Percentiles rank a stretch among this genome's conserved stretches.
Evolutionary conservation across 1,284 basidiomycete genomes (phyloP).

Genomic region (Naganishia cerealis): DNA sequence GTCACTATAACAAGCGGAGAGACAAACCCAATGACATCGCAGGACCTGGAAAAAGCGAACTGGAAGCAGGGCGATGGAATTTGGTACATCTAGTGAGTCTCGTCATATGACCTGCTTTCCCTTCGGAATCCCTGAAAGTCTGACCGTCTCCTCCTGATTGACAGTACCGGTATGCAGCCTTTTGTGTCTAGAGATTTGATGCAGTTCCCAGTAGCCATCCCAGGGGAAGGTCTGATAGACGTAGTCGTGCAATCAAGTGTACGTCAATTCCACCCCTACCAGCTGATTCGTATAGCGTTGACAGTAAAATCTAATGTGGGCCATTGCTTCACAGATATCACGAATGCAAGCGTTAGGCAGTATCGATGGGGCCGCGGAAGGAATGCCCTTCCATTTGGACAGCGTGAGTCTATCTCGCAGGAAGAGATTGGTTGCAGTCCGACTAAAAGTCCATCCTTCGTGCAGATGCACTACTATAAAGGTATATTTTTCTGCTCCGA

Average conservation of each 20-base stretch:
- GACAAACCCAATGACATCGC: not conserved
- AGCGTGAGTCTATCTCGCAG: constrained; percentile 56
- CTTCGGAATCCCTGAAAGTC: not conserved
- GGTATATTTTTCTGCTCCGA: constrained; percentile 52
- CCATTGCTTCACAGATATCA: not conserved
- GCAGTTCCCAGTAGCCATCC: constrained; percentile 79
- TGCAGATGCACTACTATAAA: constrained; percentile 76
- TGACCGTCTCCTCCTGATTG: not conserved
- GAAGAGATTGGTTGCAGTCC: not conserved
- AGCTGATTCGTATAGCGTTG: not conserved
- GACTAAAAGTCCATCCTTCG: constrained; percentile 29
- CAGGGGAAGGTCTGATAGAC: constrained; percentile 78
- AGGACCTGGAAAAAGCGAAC: constrained; percentile 44
- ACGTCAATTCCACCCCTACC: constrained; percentile 40
- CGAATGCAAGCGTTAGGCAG: constrained; percentile 40
- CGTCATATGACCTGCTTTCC: not conserved
- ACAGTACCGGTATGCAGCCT: constrained; percentile 57
- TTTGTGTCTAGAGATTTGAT: constrained; percentile 68
- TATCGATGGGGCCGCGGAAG: constrained; percentile 69
- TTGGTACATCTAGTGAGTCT: constrained; percentile 68
- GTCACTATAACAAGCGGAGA: constrained; percentile 43
- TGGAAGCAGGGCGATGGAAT: constrained; percentile 72
- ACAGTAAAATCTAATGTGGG: not conserved
- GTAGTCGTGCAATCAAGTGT: constrained; percentile 70
- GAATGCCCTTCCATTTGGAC: constrained; percentile 67